Evolutionary conservation across 768 basidiomycete species (phyloP).

Genomic region (Mycena albidolilacea): DNA sequence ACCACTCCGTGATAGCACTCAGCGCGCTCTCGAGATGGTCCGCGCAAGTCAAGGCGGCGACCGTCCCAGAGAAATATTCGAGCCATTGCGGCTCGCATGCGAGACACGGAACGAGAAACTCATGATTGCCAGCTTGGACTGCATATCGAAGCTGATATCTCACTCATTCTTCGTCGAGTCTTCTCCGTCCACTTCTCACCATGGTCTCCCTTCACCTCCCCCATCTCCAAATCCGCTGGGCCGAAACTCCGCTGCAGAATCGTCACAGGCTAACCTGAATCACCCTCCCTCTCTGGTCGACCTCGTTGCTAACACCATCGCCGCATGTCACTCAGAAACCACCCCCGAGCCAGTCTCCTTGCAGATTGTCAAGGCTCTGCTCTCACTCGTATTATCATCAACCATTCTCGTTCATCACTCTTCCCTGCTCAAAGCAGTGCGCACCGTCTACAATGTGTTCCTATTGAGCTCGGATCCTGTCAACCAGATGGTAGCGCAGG

Average conservation of each 20-base stretch:
- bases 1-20: conserved; percentile 87
- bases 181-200: conserved; percentile 53
- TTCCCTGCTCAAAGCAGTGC: conserved; percentile 93
- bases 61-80: conserved; percentile 89
- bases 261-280: conserved; percentile 60
- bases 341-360: conserved; percentile 93
- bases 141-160: conserved; percentile 97
- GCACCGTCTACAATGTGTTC: conserved; percentile 99
- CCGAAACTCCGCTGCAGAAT: conserved; percentile 56
- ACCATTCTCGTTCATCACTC: conserved; percentile 95
- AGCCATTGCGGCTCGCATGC: conserved; percentile 96
- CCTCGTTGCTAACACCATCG: conserved; percentile 94
- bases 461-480: conserved; percentile 90
- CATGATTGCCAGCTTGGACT: conserved; percentile 97
- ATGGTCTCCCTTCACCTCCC: conserved; percentile 78
- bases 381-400: conserved; percentile 90
- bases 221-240: conserved; percentile 73
- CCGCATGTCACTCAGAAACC: conserved; percentile 89
- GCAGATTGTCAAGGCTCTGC: conserved; percentile 96
- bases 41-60: conserved; percentile 82
- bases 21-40: conserved; percentile 87
- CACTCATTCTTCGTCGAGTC: conserved; percentile 96
- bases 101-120: conserved; percentile 95
- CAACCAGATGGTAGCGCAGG: conserved; percentile 98
- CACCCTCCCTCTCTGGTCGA: conserved; percentile 89